Conservation (phyloP, 306 rosid genomes). For the Pachyrhizus erosus region DNA sequence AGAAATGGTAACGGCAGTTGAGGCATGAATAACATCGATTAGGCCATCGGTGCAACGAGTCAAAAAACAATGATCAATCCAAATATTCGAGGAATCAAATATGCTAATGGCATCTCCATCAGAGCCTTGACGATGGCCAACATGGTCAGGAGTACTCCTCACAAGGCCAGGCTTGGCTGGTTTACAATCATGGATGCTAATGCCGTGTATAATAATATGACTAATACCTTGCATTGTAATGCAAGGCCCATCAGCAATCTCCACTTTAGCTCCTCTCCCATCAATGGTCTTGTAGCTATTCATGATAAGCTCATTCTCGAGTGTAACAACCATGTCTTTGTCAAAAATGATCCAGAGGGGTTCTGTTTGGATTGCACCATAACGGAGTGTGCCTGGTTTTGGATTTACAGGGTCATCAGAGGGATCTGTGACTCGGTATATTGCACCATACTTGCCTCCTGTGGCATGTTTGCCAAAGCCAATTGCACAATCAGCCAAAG, state of each 20-base stretch:
- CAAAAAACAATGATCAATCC: slow-evolving; percentile 83
- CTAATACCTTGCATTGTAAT: slow-evolving; percentile 76
- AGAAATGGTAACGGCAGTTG: slow-evolving; percentile 74
- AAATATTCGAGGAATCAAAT: slow-evolving; percentile 65
- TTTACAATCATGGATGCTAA: slow-evolving; percentile 82
- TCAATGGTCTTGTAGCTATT: slow-evolving; percentile 86
- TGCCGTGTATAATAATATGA: slow-evolving; percentile 86
- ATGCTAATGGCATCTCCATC: slow-evolving; percentile 83
- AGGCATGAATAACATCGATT: slow-evolving; percentile 71
- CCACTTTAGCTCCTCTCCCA: slow-evolving; percentile 86
- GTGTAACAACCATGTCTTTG: slow-evolving; percentile 61
- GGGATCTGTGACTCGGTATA: slow-evolving; percentile 63
- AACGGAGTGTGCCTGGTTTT: slow-evolving; percentile 74
- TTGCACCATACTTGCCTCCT: slow-evolving; percentile 74
- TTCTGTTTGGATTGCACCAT: slow-evolving; percentile 71
- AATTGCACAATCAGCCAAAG: slow-evolving; percentile 72
- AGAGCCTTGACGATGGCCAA: slow-evolving; percentile 66
- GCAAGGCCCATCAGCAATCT: slow-evolving; percentile 82
- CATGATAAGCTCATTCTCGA: slow-evolving; percentile 77
- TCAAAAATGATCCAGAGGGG: slow-evolving; percentile 80
- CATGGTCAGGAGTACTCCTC: slow-evolving; percentile 61
- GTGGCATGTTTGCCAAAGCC: slow-evolving; percentile 77
- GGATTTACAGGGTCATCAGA: slow-evolving; percentile 74
- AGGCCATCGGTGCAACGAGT: slow-evolving; percentile 67
- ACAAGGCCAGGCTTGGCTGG: slow-evolving; percentile 67